phyloP scores from a whole-genome alignment of 208 protist species.

The Wallacemonas sp. region DNA sequence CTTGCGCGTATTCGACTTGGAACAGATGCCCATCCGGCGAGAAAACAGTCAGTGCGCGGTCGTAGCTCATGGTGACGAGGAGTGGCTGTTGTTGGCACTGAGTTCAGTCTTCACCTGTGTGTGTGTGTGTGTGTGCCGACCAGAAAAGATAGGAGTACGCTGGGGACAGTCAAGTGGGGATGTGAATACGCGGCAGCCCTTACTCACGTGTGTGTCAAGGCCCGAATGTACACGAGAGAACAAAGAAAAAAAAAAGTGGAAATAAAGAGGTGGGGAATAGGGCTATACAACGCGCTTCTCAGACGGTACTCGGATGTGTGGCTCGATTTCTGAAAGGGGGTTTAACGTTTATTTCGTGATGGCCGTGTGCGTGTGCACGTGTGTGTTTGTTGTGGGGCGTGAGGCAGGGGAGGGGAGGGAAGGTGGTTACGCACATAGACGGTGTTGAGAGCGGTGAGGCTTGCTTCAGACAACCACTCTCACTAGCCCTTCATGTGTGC shows the following conservation, averaged over 20 bases:
- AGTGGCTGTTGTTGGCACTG: slow-evolving; percentile 10
- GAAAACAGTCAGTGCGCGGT: slow-evolving; percentile 99
- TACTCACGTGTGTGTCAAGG: too few species aligned
- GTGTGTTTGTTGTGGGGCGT: too few species aligned
- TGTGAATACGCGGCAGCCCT: background rate
- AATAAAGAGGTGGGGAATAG: background rate
- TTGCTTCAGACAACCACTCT: too few species aligned
- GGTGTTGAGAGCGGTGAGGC: too few species aligned
- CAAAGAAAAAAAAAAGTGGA: slow-evolving; percentile 18
- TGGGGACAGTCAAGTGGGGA: background rate
- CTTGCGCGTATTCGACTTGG: slow-evolving; percentile 99
- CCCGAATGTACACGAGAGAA: background rate
- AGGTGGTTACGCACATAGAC: too few species aligned
- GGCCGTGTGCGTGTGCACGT: too few species aligned
- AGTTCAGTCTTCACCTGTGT: slow-evolving; percentile 4
- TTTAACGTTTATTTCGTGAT: too few species aligned
- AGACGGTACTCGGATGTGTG: too few species aligned
- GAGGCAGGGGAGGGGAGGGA: too few species aligned
- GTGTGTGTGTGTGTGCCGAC: background rate
- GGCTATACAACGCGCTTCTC: too few species aligned
- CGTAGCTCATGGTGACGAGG: slow-evolving; percentile 91
- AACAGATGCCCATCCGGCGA: slow-evolving; percentile 99
- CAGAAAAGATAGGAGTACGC: background rate
- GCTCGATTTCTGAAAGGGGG: too few species aligned
- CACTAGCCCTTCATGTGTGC: too few species aligned